phyloP scores from a whole-genome alignment of 2,329 filamentous ascomycete genomes.

The Tolypocladium endophyticum region DNA sequence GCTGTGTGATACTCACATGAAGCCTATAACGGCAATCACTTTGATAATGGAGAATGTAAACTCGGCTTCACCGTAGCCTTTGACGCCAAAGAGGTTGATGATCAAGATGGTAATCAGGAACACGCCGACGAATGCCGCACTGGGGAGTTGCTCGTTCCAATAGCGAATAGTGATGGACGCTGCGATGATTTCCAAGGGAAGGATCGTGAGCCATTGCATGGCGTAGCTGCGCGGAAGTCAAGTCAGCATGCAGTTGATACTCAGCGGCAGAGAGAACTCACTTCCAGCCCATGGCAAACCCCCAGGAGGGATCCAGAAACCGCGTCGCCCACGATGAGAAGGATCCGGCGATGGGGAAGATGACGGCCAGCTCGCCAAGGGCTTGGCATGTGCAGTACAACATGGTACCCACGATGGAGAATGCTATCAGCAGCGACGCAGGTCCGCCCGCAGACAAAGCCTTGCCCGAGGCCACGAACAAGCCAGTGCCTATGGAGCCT shows the following conservation, averaged over 20 bases:
- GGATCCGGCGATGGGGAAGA: conserved; percentile 84
- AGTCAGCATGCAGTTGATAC: not conserved
- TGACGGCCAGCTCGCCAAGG: conserved; percentile 80
- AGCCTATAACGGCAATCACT: conserved; percentile 74
- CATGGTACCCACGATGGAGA: conserved; percentile 72
- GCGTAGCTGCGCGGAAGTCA: conserved; percentile 50
- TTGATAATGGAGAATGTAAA: conserved; percentile 84
- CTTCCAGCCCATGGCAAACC: conserved; percentile 94
- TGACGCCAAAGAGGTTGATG: conserved; percentile 84
- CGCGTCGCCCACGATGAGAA: conserved; percentile 88
- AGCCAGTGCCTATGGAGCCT: conserved; percentile 79
- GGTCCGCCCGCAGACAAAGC: conserved; percentile 65
- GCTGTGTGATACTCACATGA: conserved; percentile 51
- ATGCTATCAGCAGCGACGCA: conserved; percentile 68
- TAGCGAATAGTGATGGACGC: conserved; percentile 76
- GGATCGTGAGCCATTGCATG: conserved; percentile 73
- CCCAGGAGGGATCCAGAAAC: conserved; percentile 89
- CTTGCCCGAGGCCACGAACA: conserved; percentile 75
- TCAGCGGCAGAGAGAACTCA: conserved; percentile 27
- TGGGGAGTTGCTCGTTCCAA: conserved; percentile 57
- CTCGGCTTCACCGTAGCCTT: conserved; percentile 82
- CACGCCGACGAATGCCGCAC: conserved; percentile 70
- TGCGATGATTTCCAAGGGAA: conserved; percentile 80
- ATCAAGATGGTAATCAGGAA: conserved; percentile 66
- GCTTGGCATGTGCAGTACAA: conserved; percentile 87